These are phyloP conservation scores for Metschnikowia shivogae DNA, from an alignment of 805 yeast genomes.

Conservation along the genomic window DNA sequence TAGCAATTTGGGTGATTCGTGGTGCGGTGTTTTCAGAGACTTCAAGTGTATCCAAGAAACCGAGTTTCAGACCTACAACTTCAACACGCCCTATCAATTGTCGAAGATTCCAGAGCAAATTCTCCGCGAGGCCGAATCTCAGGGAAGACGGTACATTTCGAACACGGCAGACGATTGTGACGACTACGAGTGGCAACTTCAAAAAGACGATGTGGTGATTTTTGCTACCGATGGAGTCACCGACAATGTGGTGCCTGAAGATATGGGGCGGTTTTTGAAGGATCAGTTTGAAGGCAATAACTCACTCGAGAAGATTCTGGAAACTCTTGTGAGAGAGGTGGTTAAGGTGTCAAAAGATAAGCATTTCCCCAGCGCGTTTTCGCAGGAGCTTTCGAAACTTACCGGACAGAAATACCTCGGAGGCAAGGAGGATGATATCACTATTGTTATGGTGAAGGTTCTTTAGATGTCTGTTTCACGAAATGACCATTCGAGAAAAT, in stretches of 20 bases:
- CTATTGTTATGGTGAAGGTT: constrained; percentile 72
- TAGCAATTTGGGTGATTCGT: constrained; percentile 90
- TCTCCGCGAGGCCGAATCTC: constrained; percentile 46
- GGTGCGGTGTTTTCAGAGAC: constrained; percentile 82
- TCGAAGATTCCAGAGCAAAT: constrained; percentile 74
- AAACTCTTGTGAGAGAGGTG: constrained; percentile 60
- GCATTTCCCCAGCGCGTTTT: constrained; percentile 76
- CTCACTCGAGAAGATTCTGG: constrained; percentile 44
- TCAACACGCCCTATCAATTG: constrained; percentile 89
- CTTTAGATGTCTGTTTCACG: constrained; percentile 1
- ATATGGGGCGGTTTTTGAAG: constrained; percentile 62
- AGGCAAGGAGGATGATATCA: constrained; percentile 94
- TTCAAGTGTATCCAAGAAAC: constrained; percentile 61
- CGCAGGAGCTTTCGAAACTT: constrained; percentile 65
- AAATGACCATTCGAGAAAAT: no score
- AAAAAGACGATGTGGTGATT: constrained; percentile 69
- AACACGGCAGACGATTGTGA: constrained; percentile 72
- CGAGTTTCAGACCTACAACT: constrained; percentile 74
- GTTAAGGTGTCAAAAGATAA: constrained; percentile 67
- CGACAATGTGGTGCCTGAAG: constrained; percentile 74
- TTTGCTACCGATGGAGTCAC: constrained; percentile 94
- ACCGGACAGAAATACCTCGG: constrained; percentile 74
- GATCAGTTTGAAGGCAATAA: constrained; percentile 42
- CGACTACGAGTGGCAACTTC: constrained; percentile 57
- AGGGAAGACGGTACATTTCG: constrained; percentile 61